Conservation (phyloP, 768 basidiomycete species). For the Leccinum imitatum region DNA sequence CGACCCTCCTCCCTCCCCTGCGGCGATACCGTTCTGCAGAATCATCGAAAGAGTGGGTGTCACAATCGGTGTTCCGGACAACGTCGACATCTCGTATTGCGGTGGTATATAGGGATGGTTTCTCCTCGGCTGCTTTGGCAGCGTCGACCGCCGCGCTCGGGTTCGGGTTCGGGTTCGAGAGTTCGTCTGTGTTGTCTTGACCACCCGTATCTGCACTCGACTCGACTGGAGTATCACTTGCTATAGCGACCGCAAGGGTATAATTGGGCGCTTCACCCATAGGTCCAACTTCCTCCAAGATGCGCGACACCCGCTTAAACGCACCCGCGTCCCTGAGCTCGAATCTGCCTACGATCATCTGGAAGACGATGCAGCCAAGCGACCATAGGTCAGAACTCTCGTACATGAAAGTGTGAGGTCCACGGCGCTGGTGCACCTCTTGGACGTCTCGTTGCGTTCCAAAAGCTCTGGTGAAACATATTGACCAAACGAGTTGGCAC, state of each 20-base stretch:
- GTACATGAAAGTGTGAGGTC: background rate
- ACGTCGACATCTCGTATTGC: background rate
- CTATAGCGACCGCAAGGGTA: constrained; percentile 5
- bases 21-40: too few species aligned
- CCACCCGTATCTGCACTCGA: background rate
- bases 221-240: background rate
- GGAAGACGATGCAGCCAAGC: constrained; percentile 90
- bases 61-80: too few species aligned
- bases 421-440: constrained; percentile 50
- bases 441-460: constrained; percentile 67
- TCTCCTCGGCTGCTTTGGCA: constrained; percentile 5
- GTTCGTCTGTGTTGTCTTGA: background rate
- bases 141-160: background rate
- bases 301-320: constrained; percentile 24
- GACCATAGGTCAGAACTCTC: constrained; percentile 94
- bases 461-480: constrained; percentile 89
- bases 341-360: constrained; percentile 88
- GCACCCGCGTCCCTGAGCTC: constrained; percentile 28
- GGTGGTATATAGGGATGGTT: constrained; percentile 1
- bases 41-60: too few species aligned
- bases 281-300: constrained; percentile 42
- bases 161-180: background rate
- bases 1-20: too few species aligned
- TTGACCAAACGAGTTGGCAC: constrained; percentile 76
- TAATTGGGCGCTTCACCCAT: constrained; percentile 41